A percentile compares a stretch with the other conserved stretches of the same genome.
These are phyloP conservation scores for Platanus orientalis DNA, from an alignment of 164 flowering plant genomes.

Conservation along the genomic window DNA sequence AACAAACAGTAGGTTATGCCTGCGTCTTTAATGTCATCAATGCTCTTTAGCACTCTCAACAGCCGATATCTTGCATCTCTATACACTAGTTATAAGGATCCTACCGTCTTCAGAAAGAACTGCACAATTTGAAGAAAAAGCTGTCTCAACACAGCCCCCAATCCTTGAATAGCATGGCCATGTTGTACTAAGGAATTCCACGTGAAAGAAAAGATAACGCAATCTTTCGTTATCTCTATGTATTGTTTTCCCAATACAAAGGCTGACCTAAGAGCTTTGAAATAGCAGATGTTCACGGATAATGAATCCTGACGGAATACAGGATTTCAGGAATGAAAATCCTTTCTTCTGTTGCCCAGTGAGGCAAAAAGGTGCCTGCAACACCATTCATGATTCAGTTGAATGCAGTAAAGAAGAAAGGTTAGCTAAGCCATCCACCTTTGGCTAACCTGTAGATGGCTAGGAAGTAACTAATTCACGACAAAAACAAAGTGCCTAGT, in stretches of 20 bases:
- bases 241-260: background rate
- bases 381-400: slow-evolving; percentile 12
- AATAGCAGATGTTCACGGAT: background rate
- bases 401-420: background rate
- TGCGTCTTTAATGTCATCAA: background rate
- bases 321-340: slow-evolving; percentile 4
- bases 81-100: slow-evolving; percentile 4
- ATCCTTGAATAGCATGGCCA: background rate
- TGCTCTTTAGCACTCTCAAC: background rate
- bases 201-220: background rate
- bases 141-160: background rate
- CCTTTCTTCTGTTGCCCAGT: background rate
- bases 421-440: slow-evolving; percentile 1
- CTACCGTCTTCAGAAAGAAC: background rate
- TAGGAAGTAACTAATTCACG: background rate
- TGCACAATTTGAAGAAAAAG: background rate
- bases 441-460: background rate
- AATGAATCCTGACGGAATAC: background rate
- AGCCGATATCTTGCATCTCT: background rate
- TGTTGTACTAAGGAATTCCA: background rate
- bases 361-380: slow-evolving; percentile 12
- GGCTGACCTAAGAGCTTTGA: background rate
- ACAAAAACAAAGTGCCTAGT: slow-evolving; percentile 4
- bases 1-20: background rate
- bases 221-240: background rate